A percentile compares a stretch with the other conserved stretches of the same genome.
phyloP scores from a whole-genome alignment of 495 filamentous ascomycete genomes.

The Neurospora intermedia region DNA sequence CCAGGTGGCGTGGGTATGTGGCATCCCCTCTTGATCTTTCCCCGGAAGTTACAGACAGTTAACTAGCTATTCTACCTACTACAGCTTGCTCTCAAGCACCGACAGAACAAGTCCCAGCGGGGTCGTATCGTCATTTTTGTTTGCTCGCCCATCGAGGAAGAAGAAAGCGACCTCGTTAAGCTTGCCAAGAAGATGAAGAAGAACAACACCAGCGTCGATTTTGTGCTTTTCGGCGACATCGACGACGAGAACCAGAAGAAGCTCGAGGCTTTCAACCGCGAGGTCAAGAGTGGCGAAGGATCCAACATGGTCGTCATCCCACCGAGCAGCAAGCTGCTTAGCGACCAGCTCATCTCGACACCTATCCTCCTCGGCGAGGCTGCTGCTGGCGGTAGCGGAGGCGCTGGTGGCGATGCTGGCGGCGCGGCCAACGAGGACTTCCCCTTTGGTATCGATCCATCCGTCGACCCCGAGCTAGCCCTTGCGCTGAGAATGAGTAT shows the following conservation, averaged over 20 bases:
- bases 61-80: neutral
- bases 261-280: constrained; percentile 83
- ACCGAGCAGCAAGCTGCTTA: constrained; percentile 81
- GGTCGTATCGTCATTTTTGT: constrained; percentile 95
- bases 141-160: constrained; percentile 82
- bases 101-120: constrained; percentile 89
- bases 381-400: constrained; percentile 33
- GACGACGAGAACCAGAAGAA: constrained; percentile 80
- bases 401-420: constrained; percentile 46
- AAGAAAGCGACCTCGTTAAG: constrained; percentile 77
- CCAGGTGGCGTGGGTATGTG: constrained; percentile 81
- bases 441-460: constrained; percentile 68
- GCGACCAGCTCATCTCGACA: constrained; percentile 83
- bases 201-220: constrained; percentile 79
- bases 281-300: constrained; percentile 73
- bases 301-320: constrained; percentile 85
- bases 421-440: constrained; percentile 40
- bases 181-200: constrained; percentile 99
- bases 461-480: constrained; percentile 82
- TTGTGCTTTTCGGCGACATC: constrained; percentile 88
- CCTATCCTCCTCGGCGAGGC: constrained; percentile 80
- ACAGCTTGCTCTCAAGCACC: constrained; percentile 93
- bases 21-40: neutral
- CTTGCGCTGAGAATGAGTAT: constrained; percentile 94
- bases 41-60: neutral